Evolutionary conservation across 352 stramenopile genomes (phyloP), one percentile per base, ranked within the genome.

Genomic region (Phytophthora pinifolia): DNA sequence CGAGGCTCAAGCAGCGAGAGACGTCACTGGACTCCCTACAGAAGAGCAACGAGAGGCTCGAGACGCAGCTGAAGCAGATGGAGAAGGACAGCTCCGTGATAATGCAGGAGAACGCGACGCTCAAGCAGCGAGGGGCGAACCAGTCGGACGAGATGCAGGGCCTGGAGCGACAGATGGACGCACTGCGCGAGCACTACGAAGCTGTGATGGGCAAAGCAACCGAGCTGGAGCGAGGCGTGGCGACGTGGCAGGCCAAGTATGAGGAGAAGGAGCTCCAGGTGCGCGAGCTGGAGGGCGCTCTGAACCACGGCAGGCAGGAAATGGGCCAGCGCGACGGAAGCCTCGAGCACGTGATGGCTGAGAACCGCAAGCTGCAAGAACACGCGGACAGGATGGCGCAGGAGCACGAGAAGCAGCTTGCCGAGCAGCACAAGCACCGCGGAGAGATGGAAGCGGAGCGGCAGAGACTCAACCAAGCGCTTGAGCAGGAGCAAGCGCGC

Each of bases 361-460:
- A 87, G 34, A 68, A 75, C 15, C 58, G 69, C 7, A 76, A 81
- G 25, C 39, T 78, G 29, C 67, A 83, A 29, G 71, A 70, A 0
- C 69, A 86, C 1, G 58, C 76, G 17, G 64, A 77, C n/a, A 62
- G 59, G 9, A 65, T 68, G 25, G 57, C 56, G 7, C 47, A 71
- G 4, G 70, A 86, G 27, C 72, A 87, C 38, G 79, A 88, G 47
- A 67, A 83, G 4, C 63, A 84, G 38, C 44, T 88, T 4, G 50
- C 67, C 17, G 46, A 68, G 20, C 50, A 77, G 36, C 72, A 76
- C 43, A 73, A 86, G 30, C 66, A 68, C 31, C 64, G 72, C 6
- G 44, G 54, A 29, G 46, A 65, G 4, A 50, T 72, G 29, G 78
- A 88, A 48, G 29, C 57, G 1, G 78, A 85, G 31, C 66, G 62